These are phyloP conservation scores for Pseudotsuga menziesii DNA, from an alignment of 75 land plant species.

Conservation along the genomic window DNA sequence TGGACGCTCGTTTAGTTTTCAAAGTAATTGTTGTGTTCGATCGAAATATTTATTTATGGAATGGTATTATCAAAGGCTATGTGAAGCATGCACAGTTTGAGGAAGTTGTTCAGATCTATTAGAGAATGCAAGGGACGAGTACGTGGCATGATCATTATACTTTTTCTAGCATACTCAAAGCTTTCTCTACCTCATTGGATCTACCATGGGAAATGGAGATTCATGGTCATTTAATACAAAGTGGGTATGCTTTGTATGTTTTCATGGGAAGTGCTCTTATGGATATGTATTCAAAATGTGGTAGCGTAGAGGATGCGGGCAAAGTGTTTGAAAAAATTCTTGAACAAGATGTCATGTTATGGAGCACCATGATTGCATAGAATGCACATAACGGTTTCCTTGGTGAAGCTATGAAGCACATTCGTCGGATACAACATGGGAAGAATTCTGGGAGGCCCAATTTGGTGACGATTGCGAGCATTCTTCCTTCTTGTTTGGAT, in stretches of 20 bases:
- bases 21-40: conserved; percentile 35
- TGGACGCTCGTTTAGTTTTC: conserved; percentile 36
- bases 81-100: conserved; percentile 48
- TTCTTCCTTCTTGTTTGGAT: conserved; percentile 40
- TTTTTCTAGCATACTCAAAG: not conserved
- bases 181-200: not conserved
- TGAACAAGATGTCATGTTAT: not conserved
- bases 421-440: conserved; percentile 18
- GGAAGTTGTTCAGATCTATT: conserved; percentile 22
- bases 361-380: not conserved
- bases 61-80: conserved; percentile 41
- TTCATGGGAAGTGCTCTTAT: not conserved
- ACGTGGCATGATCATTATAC: not conserved
- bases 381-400: not conserved
- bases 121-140: conserved; percentile 10
- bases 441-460: conserved; percentile 14
- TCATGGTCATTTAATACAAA: not conserved
- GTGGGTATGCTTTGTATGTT: not conserved
- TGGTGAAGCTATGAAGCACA: not conserved
- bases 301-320: not conserved
- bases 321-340: not conserved
- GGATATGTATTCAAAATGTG: conserved; percentile 1
- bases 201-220: not conserved
- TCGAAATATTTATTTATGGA: conserved; percentile 52
- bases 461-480: conserved; percentile 49